These are phyloP conservation scores for Gaeumannomyces sp. DNA, from an alignment of 2,329 filamentous ascomycete genomes.

Conservation along the genomic window DNA sequence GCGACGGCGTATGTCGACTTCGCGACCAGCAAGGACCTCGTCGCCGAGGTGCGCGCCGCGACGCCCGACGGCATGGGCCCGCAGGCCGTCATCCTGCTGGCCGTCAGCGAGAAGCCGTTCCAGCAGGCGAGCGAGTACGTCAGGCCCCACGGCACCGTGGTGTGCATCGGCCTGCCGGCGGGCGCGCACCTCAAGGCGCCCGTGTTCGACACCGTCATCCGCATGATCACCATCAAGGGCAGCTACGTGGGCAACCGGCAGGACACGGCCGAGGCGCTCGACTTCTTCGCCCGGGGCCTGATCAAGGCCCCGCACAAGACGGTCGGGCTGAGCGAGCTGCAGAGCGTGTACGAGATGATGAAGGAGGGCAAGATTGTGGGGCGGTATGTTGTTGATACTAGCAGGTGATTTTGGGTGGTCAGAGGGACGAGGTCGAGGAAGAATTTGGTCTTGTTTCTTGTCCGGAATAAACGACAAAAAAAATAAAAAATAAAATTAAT, in stretches of 20 bases:
- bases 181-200: constrained; percentile 74
- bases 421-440: too few relatives aligned
- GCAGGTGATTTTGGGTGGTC: constrained; percentile 37
- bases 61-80: constrained; percentile 78
- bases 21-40: constrained; percentile 64
- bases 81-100: constrained; percentile 80
- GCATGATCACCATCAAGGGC: constrained; percentile 89
- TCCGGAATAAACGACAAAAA: too few relatives aligned
- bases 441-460: too few relatives aligned
- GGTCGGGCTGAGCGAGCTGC: constrained; percentile 72
- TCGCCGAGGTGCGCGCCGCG: constrained; percentile 75
- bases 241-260: constrained; percentile 90
- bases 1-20: constrained; percentile 77
- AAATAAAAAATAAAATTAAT: too few relatives aligned
- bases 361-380: constrained; percentile 65
- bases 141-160: constrained; percentile 71
- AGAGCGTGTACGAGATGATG: constrained; percentile 74
- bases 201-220: constrained; percentile 81
- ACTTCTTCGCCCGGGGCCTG: constrained; percentile 78
- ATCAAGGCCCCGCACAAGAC: constrained; percentile 86
- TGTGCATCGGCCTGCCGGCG: constrained; percentile 85
- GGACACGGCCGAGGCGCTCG: constrained; percentile 81
- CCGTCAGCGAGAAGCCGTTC: constrained; percentile 86
- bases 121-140: constrained; percentile 90
- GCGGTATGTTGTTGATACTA: constrained; percentile 72